Evolutionary conservation across 1,139 yeast species (phyloP).

Genomic region (Scheffersomyces lignicola): DNA sequence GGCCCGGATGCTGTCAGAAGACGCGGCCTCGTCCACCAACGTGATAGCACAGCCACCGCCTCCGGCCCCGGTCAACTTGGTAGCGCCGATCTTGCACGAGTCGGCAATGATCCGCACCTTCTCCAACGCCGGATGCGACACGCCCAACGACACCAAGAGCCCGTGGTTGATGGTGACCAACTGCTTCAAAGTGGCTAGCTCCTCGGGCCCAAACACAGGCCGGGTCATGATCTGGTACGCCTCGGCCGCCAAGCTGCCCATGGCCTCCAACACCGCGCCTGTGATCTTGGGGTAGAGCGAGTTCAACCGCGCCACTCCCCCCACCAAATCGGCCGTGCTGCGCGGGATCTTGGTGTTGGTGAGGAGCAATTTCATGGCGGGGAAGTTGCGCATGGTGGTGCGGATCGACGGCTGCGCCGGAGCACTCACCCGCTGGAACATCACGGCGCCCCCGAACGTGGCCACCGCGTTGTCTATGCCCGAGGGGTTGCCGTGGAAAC

Average conservation of each 20-base stretch:
- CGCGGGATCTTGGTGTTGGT: slow-evolving; percentile 88
- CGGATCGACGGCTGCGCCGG: slow-evolving; percentile 58
- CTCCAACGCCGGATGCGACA: slow-evolving; percentile 88
- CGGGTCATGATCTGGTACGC: slow-evolving; percentile 63
- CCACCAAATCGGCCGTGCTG: slow-evolving; percentile 81
- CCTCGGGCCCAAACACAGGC: slow-evolving; percentile 48
- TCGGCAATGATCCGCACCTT: slow-evolving; percentile 65
- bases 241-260: slow-evolving; percentile 65
- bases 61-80: slow-evolving; percentile 97
- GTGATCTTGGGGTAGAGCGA: slow-evolving; percentile 55
- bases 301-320: slow-evolving; percentile 63
- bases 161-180: slow-evolving; percentile 89
- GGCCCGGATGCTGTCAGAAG: slow-evolving; percentile 26
- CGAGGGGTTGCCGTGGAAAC: slow-evolving; percentile 95
- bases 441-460: slow-evolving; percentile 92
- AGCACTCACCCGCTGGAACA: slow-evolving; percentile 67
- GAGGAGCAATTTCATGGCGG: slow-evolving; percentile 69
- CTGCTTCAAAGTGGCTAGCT: slow-evolving; percentile 52
- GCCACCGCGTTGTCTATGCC: slow-evolving; percentile 98
- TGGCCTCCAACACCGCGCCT: slow-evolving; percentile 63
- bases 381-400: slow-evolving; percentile 69
- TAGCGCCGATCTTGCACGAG: slow-evolving; percentile 67
- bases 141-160: slow-evolving; percentile 80
- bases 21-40: slow-evolving; percentile 55
- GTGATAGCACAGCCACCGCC: slow-evolving; percentile 99